These are phyloP conservation scores for Fraxinus floribunda DNA, from an alignment of 305 asterid species.

Conservation along the genomic window DNA sequence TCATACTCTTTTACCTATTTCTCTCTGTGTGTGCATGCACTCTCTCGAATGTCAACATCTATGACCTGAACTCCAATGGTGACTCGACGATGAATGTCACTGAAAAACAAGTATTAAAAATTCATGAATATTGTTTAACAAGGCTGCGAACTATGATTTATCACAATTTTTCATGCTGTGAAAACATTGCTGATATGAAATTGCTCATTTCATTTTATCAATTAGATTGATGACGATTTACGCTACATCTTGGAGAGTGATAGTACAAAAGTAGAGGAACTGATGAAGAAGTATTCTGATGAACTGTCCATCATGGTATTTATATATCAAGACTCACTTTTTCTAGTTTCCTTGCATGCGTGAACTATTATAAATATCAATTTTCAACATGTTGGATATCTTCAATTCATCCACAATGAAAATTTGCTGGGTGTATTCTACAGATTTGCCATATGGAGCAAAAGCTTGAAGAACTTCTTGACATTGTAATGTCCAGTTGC, in stretches of 20 bases:
- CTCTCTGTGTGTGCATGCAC: neutral
- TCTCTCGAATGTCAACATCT: neutral
- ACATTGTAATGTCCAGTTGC: constrained; percentile 54
- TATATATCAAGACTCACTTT: constrained; percentile 7
- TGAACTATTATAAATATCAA: neutral
- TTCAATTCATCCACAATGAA: neutral
- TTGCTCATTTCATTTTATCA: constrained; percentile 5
- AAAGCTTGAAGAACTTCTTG: constrained; percentile 67
- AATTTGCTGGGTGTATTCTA: neutral
- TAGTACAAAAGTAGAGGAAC: constrained; percentile 51
- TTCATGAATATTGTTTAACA: neutral
- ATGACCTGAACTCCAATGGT: neutral
- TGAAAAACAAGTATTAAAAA: neutral
- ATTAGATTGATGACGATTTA: constrained; percentile 62
- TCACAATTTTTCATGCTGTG: neutral
- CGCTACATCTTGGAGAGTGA: constrained; percentile 52
- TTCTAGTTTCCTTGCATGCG: neutral
- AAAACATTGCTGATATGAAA: neutral
- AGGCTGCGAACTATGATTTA: neutral
- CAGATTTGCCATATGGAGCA: constrained; percentile 77
- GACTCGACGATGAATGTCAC: neutral
- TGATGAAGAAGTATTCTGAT: constrained; percentile 41
- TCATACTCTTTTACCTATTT: neutral
- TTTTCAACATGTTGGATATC: neutral
- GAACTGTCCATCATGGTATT: constrained; percentile 53